Evolutionary conservation across 495 filamentous ascomycete genomes (phyloP).

Genomic region (Lasiosphaeria ovina): DNA sequence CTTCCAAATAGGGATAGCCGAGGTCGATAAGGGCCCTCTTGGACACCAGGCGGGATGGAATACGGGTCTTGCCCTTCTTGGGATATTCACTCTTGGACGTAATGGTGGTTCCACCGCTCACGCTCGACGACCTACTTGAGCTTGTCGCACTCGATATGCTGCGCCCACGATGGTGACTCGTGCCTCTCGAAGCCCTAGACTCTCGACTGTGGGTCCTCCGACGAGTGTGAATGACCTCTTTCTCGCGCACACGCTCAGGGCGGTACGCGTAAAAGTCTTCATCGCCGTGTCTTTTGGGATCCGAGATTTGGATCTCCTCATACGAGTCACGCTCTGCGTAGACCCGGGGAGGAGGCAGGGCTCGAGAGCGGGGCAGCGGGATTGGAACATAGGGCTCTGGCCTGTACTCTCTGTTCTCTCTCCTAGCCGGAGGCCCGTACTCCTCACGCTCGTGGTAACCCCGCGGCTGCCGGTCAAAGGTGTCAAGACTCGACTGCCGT

Average conservation of each 20-base stretch:
- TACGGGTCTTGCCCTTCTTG: slow-evolving; percentile 83
- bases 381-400: slow-evolving; percentile 51
- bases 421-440: slow-evolving; percentile 37
- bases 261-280: slow-evolving; percentile 62
- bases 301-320: slow-evolving; percentile 65
- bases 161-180: slow-evolving; percentile 27
- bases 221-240: slow-evolving; percentile 44
- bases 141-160: slow-evolving; percentile 34
- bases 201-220: slow-evolving; percentile 38
- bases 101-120: slow-evolving; percentile 39
- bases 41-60: slow-evolving; percentile 73
- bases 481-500: slow-evolving; percentile 48
- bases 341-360: slow-evolving; percentile 44
- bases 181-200: slow-evolving; percentile 27
- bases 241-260: slow-evolving; percentile 51
- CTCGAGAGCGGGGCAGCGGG: slow-evolving; percentile 50
- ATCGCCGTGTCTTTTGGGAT: slow-evolving; percentile 65
- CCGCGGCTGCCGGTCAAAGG: slow-evolving; percentile 50
- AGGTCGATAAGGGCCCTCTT: slow-evolving; percentile 75
- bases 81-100: slow-evolving; percentile 60
- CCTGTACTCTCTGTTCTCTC: slow-evolving; percentile 36
- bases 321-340: slow-evolving; percentile 52
- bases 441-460: slow-evolving; percentile 51
- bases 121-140: slow-evolving; percentile 49
- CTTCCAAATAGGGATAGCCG: slow-evolving; percentile 83